Conservation (phyloP, 2,329 filamentous ascomycete genomes). For the Dactylellina sp. region DNA sequence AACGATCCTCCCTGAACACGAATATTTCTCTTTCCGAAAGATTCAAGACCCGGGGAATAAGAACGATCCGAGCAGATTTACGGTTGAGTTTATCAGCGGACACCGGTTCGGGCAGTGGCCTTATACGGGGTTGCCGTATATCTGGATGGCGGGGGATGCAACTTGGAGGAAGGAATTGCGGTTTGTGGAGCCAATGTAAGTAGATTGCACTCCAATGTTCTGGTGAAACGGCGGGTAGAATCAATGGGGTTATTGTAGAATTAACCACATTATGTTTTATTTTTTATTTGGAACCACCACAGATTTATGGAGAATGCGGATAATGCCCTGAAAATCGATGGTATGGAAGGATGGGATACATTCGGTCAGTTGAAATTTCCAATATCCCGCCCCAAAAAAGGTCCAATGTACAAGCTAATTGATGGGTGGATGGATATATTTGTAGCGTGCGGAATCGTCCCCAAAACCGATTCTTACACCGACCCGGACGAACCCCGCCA, state of each 20-base stretch:
- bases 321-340: background rate
- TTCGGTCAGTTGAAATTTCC: conserved; percentile 22
- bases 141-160: conserved; percentile 32
- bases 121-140: conserved; percentile 16
- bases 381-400: background rate
- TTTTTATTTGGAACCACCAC: too few species aligned
- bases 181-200: conserved; percentile 27
- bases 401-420: background rate
- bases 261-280: too few species aligned
- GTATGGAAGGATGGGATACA: conserved; percentile 20
- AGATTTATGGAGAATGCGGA: conserved; percentile 22
- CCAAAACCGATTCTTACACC: background rate
- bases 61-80: conserved; percentile 10
- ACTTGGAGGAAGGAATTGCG: conserved; percentile 5
- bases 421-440: background rate
- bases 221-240: too few species aligned
- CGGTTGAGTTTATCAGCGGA: conserved; percentile 32
- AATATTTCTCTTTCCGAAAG: conserved; percentile 10
- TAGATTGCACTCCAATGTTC: background rate
- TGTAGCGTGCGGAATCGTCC: conserved; percentile 17
- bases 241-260: too few species aligned
- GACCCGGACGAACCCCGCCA: background rate
- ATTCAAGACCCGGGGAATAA: background rate
- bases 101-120: conserved; percentile 24
- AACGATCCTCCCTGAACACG: background rate